Conservation (phyloP, 768 basidiomycete genomes). For the Tephrocybe rancida region DNA sequence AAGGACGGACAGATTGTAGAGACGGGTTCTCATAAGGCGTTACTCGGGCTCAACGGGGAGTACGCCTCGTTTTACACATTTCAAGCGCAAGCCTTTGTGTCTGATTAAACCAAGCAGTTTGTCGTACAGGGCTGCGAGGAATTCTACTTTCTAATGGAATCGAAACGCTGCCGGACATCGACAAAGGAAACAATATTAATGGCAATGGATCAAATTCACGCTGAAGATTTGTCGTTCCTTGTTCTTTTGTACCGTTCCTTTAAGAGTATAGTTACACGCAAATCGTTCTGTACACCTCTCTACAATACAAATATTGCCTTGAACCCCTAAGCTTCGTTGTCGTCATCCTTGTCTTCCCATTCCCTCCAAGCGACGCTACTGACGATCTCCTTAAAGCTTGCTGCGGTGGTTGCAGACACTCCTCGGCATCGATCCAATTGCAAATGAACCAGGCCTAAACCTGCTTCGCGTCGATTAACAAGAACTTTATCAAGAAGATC, state of each 20-base stretch:
- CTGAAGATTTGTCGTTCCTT: no score
- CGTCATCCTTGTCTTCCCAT: not conserved
- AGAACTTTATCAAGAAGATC: not conserved
- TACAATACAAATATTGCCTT: no score
- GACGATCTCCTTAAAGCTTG: not conserved
- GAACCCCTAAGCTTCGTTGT: not conserved
- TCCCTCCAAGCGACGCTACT: not conserved
- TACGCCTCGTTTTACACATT: slow-evolving; percentile 34
- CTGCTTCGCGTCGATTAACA: not conserved
- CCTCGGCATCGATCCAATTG: not conserved
- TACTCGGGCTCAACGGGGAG: slow-evolving; percentile 32
- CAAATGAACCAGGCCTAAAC: not conserved
- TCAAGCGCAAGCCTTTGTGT: slow-evolving; percentile 33
- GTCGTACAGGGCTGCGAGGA: no score
- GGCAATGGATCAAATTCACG: no score
- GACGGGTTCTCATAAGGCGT: slow-evolving; percentile 32
- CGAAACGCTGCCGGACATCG: no score
- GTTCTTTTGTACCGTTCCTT: no score
- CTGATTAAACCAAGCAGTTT: not conserved
- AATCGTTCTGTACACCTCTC: no score
- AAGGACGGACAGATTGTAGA: slow-evolving; percentile 34
- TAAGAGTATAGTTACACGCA: no score
- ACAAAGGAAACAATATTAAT: no score
- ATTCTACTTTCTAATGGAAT: no score
- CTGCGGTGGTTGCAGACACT: not conserved